phyloP scores from a whole-genome alignment of 352 stramenopile species.

The Phytophthora agathidicida region DNA sequence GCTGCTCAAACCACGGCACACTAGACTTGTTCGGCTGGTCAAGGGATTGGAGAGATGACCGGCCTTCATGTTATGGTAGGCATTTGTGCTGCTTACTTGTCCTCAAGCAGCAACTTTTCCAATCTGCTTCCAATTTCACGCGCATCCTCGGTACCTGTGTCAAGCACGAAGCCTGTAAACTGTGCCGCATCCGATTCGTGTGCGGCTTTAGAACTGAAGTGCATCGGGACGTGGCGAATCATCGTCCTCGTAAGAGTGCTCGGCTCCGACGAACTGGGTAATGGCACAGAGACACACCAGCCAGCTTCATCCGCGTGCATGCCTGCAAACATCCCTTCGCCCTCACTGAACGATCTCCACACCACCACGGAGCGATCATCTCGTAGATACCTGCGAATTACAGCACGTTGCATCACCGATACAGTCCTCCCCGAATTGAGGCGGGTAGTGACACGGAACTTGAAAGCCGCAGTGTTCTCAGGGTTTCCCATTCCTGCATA shows the following conservation, averaged over 20 bases:
- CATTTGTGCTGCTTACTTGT: slow-evolving; percentile 4
- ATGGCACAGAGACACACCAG: slow-evolving; percentile 9
- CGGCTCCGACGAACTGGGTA: not conserved
- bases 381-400: slow-evolving; percentile 7
- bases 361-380: slow-evolving; percentile 6
- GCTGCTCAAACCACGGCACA: no score
- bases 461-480: slow-evolving; percentile 14
- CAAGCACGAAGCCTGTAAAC: slow-evolving; percentile 21
- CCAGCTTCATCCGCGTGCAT: slow-evolving; percentile 30
- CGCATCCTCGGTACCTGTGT: slow-evolving; percentile 11
- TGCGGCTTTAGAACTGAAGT: slow-evolving; percentile 9
- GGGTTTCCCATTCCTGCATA: slow-evolving; percentile 9
- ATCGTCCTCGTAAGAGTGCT: slow-evolving; percentile 9
- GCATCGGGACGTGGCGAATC: slow-evolving; percentile 26
- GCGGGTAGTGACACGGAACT: slow-evolving; percentile 14
- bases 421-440: slow-evolving; percentile 15
- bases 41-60: no score
- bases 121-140: slow-evolving; percentile 17
- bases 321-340: slow-evolving; percentile 18
- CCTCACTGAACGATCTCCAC: slow-evolving; percentile 22
- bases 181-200: not conserved
- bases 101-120: slow-evolving; percentile 21
- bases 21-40: no score
- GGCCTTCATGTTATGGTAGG: no score
- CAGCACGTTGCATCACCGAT: slow-evolving; percentile 13